Percentiles rank a stretch among this genome's conserved stretches.
Conservation (phyloP, 805 yeast species). For the Lachancea dasiensis region DNA sequence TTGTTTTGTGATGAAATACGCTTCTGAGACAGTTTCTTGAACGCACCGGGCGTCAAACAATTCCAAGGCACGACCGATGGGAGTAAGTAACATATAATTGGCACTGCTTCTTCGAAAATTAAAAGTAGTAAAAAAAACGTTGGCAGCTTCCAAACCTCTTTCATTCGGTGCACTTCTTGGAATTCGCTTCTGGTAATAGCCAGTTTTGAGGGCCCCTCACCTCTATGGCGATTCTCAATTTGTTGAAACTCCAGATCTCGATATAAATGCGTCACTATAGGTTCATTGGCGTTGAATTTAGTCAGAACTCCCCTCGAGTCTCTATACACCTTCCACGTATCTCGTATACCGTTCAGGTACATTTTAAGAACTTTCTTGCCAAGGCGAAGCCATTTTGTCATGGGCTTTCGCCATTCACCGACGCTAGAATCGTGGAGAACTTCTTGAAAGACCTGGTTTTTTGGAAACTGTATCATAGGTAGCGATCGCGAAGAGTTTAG, state of each 20-base stretch:
- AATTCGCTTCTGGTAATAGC: constrained; percentile 41
- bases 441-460: constrained; percentile 25
- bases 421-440: constrained; percentile 21
- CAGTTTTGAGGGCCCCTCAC: constrained; percentile 24
- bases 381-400: constrained; percentile 37
- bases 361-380: constrained; percentile 44
- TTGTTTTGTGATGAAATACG: background rate
- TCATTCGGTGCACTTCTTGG: constrained; percentile 41
- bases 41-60: constrained; percentile 44
- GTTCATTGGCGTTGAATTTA: constrained; percentile 17
- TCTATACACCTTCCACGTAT: constrained; percentile 45
- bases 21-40: constrained; percentile 31
- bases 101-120: constrained; percentile 50
- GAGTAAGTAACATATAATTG: constrained; percentile 44
- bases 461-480: constrained; percentile 29
- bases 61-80: constrained; percentile 57
- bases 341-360: constrained; percentile 52
- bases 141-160: constrained; percentile 46
- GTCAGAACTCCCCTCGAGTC: constrained; percentile 25
- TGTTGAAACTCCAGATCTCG: constrained; percentile 25
- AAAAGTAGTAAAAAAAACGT: constrained; percentile 42
- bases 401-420: constrained; percentile 21
- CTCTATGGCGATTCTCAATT: constrained; percentile 27
- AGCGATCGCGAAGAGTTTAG: constrained; percentile 31
- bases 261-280: constrained; percentile 16